Conservation (phyloP, 1,284 basidiomycete genomes). For the Cutaneotrichosporon cutaneum region DNA sequence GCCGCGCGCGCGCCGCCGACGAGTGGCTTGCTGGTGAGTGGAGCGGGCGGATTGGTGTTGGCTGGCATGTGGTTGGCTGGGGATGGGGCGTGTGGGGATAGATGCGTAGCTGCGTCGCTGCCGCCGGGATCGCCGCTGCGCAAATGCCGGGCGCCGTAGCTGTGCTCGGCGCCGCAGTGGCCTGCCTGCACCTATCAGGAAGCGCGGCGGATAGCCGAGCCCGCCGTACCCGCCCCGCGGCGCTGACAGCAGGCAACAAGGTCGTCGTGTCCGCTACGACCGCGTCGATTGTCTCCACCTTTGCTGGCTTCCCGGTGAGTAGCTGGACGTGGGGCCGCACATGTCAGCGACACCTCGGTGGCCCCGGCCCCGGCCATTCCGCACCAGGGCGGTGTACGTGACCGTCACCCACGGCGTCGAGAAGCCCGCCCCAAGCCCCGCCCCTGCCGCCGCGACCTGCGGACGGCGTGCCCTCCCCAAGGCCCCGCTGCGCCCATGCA, state of each 20-base stretch:
- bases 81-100: background rate
- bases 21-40: slow-evolving; percentile 17
- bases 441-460: too few species aligned
- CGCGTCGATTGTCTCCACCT: slow-evolving; percentile 53
- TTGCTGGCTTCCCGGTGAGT: slow-evolving; percentile 53
- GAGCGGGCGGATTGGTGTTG: background rate
- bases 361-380: background rate
- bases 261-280: slow-evolving; percentile 51
- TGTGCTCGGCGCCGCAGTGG: background rate
- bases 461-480: too few species aligned
- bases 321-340: slow-evolving; percentile 1
- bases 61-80: background rate
- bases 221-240: too few species aligned
- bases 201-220: background rate
- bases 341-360: background rate
- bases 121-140: too few species aligned
- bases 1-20: slow-evolving; percentile 15
- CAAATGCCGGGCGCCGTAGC: too few species aligned
- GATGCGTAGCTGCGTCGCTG: too few species aligned
- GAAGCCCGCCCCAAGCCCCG: background rate
- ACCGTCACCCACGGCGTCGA: background rate
- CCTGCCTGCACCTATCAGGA: background rate
- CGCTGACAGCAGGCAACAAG: slow-evolving; percentile 36
- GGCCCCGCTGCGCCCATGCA: too few species aligned
- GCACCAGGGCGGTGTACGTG: background rate